phyloP scores from a whole-genome alignment of 2,329 filamentous ascomycete genomes.

The Colletotrichum eleusines region DNA sequence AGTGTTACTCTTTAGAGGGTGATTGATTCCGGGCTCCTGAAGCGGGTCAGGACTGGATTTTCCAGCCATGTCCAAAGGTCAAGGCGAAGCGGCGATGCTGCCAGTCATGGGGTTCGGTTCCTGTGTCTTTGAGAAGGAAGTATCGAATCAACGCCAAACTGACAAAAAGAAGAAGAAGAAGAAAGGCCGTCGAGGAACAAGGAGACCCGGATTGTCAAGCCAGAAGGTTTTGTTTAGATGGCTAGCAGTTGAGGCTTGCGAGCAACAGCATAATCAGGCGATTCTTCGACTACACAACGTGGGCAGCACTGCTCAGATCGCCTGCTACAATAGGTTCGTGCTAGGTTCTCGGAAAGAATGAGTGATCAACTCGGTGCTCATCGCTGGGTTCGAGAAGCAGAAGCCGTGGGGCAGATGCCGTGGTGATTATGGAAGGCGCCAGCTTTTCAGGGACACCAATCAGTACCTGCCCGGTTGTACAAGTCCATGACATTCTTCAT shows the following conservation, averaged over 20 bases:
- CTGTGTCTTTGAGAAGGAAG: not conserved
- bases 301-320: not conserved
- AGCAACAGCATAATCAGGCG: too few relatives aligned
- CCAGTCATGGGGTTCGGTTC: too few relatives aligned
- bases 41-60: slow-evolving; percentile 15
- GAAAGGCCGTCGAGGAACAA: not conserved
- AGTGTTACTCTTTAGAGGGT: not conserved
- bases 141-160: not conserved
- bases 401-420: not conserved
- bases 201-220: not conserved
- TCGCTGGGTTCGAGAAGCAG: not conserved
- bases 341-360: not conserved
- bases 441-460: not conserved
- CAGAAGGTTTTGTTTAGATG: not conserved
- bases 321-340: not conserved
- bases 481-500: not conserved
- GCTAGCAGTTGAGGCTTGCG: not conserved
- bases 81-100: not conserved
- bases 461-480: not conserved
- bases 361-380: rapidly evolving
- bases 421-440: not conserved
- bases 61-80: not conserved
- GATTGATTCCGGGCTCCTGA: not conserved
- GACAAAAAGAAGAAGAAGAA: not conserved
- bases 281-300: rapidly evolving